Evolutionary conservation across 805 yeast genomes (phyloP).

Genomic region (Myxozyma vanderwaltii): DNA sequence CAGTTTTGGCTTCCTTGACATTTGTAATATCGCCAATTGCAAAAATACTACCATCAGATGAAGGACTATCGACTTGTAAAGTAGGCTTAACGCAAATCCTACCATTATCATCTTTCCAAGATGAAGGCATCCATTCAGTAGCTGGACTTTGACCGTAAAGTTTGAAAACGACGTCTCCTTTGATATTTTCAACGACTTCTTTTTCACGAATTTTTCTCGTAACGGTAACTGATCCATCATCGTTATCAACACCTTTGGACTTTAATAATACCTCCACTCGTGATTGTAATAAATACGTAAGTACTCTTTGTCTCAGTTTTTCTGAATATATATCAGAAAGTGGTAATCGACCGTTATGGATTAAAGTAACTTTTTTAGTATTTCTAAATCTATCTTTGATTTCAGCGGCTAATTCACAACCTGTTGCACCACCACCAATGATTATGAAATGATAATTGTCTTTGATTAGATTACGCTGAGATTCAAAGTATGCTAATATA

Average conservation of each 20-base stretch:
- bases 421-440: slow-evolving; percentile 58
- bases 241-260: slow-evolving; percentile 19
- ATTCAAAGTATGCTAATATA: slow-evolving; percentile 11
- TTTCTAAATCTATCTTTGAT: slow-evolving; percentile 45
- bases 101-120: slow-evolving; percentile 18
- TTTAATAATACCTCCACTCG: slow-evolving; percentile 33
- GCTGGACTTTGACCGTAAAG: slow-evolving; percentile 8
- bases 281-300: slow-evolving; percentile 26
- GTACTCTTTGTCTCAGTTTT: slow-evolving; percentile 23
- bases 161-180: slow-evolving; percentile 16
- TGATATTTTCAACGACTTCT: slow-evolving; percentile 2
- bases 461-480: slow-evolving; percentile 39
- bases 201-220: background rate
- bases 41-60: slow-evolving; percentile 15
- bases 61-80: slow-evolving; percentile 17
- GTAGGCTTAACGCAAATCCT: slow-evolving; percentile 16
- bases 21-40: slow-evolving; percentile 26
- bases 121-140: slow-evolving; percentile 13
- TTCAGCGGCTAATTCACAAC: slow-evolving; percentile 56
- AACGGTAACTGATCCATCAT: slow-evolving; percentile 19
- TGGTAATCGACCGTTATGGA: slow-evolving; percentile 31
- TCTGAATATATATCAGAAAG: slow-evolving; percentile 25
- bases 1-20: slow-evolving; percentile 21
- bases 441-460: slow-evolving; percentile 47
- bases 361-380: slow-evolving; percentile 43